Evolutionary conservation across 1,139 yeast species (phyloP).

Genomic region (Yamadazyma siamensis): DNA sequence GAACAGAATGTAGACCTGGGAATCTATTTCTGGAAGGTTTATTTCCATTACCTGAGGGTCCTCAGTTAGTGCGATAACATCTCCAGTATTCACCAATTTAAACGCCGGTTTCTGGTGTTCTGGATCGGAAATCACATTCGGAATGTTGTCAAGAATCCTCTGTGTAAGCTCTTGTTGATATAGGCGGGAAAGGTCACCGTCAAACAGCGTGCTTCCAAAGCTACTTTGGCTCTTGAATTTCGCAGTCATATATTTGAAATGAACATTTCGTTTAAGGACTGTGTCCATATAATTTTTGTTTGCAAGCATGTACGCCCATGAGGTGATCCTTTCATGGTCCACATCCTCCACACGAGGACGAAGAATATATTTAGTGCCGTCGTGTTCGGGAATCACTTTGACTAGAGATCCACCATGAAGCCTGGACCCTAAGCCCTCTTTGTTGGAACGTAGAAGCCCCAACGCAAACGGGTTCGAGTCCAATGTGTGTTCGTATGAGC

Average conservation of each 20-base stretch:
- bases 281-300: constrained; percentile 8
- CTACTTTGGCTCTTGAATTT: constrained; percentile 12
- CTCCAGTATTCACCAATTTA: constrained; percentile 8
- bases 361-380: constrained; percentile 1
- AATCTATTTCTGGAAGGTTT: constrained; percentile 9
- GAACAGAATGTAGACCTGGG: constrained; percentile 5
- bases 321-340: constrained; percentile 5
- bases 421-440: constrained; percentile 8
- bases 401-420: constrained; percentile 13
- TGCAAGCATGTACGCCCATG: constrained; percentile 10
- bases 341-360: constrained; percentile 2
- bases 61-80: too few relatives aligned
- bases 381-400: constrained; percentile 4
- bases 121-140: too few relatives aligned
- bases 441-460: constrained; percentile 9
- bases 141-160: too few relatives aligned
- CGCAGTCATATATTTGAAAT: constrained; percentile 11
- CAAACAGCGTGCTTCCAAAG: too few relatives aligned
- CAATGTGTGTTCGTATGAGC: constrained; percentile 6
- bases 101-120: too few relatives aligned
- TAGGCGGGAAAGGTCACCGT: too few relatives aligned
- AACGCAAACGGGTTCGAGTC: constrained; percentile 11
- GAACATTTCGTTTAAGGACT: constrained; percentile 4
- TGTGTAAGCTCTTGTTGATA: too few relatives aligned
- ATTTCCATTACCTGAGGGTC: too few relatives aligned